These are phyloP conservation scores for Chalciporus chontae DNA, from an alignment of 768 basidiomycete genomes.

Conservation along the genomic window DNA sequence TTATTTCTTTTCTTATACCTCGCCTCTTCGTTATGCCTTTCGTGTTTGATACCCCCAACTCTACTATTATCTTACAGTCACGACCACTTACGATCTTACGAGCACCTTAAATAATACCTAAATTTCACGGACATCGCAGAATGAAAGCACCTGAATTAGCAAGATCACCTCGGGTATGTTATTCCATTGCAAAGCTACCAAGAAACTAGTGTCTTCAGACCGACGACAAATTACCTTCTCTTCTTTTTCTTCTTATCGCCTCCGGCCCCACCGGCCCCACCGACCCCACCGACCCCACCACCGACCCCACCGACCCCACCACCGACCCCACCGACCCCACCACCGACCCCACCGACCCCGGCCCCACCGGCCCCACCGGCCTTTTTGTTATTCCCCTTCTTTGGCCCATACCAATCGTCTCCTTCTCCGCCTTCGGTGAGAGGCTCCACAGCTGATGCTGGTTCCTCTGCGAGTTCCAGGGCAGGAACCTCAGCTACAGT, in stretches of 20 bases:
- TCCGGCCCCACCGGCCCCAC: background rate
- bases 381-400: background rate
- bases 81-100: constrained; percentile 1
- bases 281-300: no score
- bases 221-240: constrained; percentile 1
- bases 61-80: background rate
- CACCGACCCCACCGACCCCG: no score
- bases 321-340: no score
- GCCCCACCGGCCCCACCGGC: no score
- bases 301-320: no score
- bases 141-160: background rate
- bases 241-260: constrained; percentile 15
- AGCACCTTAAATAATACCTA: background rate
- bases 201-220: background rate
- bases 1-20: constrained; percentile 6
- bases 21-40: background rate
- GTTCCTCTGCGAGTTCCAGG: background rate
- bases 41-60: constrained; percentile 1
- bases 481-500: background rate
- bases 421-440: constrained; percentile 10
- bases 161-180: background rate
- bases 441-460: background rate
- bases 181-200: background rate
- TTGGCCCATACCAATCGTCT: background rate
- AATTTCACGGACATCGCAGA: background rate